phyloP scores from a whole-genome alignment of 495 filamentous ascomycete species.

The Viridothelium virens region DNA sequence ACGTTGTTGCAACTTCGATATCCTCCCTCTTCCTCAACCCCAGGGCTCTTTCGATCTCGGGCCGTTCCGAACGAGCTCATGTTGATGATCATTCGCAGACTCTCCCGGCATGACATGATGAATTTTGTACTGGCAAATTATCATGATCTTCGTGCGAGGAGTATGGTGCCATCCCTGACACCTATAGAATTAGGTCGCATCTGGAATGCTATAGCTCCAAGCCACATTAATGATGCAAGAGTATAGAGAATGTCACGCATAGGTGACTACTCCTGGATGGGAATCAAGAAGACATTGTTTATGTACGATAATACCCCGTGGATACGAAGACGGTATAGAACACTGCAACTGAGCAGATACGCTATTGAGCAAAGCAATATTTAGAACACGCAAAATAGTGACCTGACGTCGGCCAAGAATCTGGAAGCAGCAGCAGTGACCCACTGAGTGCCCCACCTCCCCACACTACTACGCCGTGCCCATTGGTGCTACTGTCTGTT shows the following conservation, averaged over 20 bases:
- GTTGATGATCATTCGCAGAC: slow-evolving; percentile 21
- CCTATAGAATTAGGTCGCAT: background rate
- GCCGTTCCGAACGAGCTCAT: slow-evolving; percentile 23
- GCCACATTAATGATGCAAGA: no score
- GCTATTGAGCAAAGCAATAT: no score
- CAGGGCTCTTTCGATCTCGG: slow-evolving; percentile 17
- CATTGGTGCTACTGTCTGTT: background rate
- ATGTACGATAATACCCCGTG: background rate
- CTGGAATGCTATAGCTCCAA: background rate
- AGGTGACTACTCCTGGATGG: no score
- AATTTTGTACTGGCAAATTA: slow-evolving; percentile 29
- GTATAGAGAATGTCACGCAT: no score
- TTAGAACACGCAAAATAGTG: no score
- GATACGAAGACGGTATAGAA: background rate
- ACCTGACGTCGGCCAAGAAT: no score
- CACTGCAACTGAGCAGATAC: background rate
- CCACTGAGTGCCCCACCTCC: no score
- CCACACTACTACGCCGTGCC: no score
- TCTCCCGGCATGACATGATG: slow-evolving; percentile 24
- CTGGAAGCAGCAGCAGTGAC: no score
- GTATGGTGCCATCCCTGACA: slow-evolving; percentile 25
- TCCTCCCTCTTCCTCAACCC: slow-evolving; percentile 16
- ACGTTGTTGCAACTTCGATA: slow-evolving; percentile 18
- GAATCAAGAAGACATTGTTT: no score
- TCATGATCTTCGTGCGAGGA: slow-evolving; percentile 21